These are phyloP conservation scores for Podila clonocystis DNA, from an alignment of 192 early-diverging fungal genomes.

Conservation along the genomic window DNA sequence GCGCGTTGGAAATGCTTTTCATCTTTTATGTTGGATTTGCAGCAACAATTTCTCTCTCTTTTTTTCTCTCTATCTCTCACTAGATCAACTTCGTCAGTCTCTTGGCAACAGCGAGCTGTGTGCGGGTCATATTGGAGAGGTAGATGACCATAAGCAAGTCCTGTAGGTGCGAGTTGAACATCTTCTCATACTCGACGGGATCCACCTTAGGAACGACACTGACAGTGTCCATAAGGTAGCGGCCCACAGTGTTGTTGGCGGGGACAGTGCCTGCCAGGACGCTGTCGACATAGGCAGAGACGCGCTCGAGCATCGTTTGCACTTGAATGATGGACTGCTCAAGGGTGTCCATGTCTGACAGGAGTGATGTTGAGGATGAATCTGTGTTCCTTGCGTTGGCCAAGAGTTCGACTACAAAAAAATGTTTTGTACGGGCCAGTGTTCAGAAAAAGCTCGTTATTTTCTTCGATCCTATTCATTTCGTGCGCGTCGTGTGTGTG, in stretches of 20 bases:
- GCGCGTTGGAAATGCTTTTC: too few relatives aligned
- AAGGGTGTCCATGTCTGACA: constrained; percentile 93
- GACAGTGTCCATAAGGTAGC: constrained; percentile 93
- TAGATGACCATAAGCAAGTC: constrained; percentile 98
- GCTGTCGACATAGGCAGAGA: constrained; percentile 81
- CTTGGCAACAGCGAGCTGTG: constrained; percentile 96
- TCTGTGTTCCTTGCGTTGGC: constrained; percentile 65
- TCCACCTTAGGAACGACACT: constrained; percentile 90
- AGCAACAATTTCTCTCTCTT: not conserved
- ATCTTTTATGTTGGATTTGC: too few relatives aligned
- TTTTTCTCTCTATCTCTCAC: not conserved
- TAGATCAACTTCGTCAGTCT: constrained; percentile 83
- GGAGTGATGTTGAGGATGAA: constrained; percentile 63
- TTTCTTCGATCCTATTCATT: too few relatives aligned
- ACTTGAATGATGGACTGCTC: constrained; percentile 82
- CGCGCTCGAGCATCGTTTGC: constrained; percentile 85
- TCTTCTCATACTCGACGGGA: constrained; percentile 83
- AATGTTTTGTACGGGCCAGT: not conserved
- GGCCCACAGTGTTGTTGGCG: constrained; percentile 85
- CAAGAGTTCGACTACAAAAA: constrained; percentile 70
- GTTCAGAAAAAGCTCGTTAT: too few relatives aligned
- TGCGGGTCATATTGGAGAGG: constrained; percentile 93
- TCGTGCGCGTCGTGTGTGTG: not conserved
- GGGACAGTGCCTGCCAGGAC: constrained; percentile 68
- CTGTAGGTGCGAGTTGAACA: constrained; percentile 95